phyloP scores from a whole-genome alignment of 2,329 filamentous ascomycete genomes.

The Phaeosphaeria sp. region DNA sequence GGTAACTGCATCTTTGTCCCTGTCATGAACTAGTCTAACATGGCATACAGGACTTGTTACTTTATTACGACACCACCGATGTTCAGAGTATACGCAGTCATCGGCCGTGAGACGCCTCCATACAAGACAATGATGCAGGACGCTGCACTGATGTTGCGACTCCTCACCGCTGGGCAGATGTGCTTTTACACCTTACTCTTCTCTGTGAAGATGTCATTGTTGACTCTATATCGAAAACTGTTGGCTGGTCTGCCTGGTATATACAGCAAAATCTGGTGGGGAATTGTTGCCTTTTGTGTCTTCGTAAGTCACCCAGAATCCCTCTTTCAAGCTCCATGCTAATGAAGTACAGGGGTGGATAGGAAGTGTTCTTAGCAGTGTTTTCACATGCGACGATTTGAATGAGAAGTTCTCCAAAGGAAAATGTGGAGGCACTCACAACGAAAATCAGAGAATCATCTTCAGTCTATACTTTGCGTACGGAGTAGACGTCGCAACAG shows the following conservation, averaged over 20 bases:
- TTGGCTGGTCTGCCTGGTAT: slow-evolving; percentile 24
- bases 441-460: slow-evolving; percentile 15
- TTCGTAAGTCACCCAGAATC: slow-evolving; percentile 25
- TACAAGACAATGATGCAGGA: slow-evolving; percentile 42
- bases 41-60: slow-evolving; percentile 30
- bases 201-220: slow-evolving; percentile 15
- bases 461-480: slow-evolving; percentile 45
- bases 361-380: slow-evolving; percentile 43
- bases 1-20: background rate
- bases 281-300: slow-evolving; percentile 37
- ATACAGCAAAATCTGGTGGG: slow-evolving; percentile 48
- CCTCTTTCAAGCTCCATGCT: background rate
- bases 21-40: background rate
- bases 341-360: slow-evolving; percentile 36
- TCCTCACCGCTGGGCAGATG: slow-evolving; percentile 49
- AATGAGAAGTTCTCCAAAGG: slow-evolving; percentile 45
- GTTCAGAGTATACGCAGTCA: slow-evolving; percentile 37
- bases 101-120: slow-evolving; percentile 20
- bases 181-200: slow-evolving; percentile 21
- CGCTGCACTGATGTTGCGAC: slow-evolving; percentile 35
- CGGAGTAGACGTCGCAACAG: slow-evolving; percentile 42
- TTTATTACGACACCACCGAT: slow-evolving; percentile 40
- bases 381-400: slow-evolving; percentile 46
- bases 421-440: slow-evolving; percentile 24
- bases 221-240: slow-evolving; percentile 48